These are phyloP conservation scores for Parachaetomium inaequale DNA, from an alignment of 495 filamentous ascomycete genomes.

Conservation along the genomic window DNA sequence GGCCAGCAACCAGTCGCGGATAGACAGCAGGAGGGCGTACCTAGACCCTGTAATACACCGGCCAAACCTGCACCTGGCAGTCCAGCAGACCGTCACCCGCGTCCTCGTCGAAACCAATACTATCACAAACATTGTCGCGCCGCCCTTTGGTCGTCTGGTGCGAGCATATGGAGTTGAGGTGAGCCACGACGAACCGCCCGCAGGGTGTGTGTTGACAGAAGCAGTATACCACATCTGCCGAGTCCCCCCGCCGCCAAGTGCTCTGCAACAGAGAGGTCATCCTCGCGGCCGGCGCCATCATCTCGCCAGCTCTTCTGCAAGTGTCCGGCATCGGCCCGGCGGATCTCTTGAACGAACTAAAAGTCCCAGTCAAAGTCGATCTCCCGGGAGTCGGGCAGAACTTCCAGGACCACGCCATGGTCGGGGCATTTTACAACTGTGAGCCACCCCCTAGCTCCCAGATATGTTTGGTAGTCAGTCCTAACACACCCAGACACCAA, in stretches of 20 bases:
- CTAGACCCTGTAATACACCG: constrained; percentile 41
- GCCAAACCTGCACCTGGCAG: constrained; percentile 45
- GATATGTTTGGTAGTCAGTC: not conserved
- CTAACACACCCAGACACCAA: constrained; percentile 27
- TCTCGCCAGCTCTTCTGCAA: constrained; percentile 60
- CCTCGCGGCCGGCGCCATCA: constrained; percentile 56
- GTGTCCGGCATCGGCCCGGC: constrained; percentile 58
- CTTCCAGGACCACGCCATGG: constrained; percentile 61
- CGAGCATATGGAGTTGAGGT: constrained; percentile 22
- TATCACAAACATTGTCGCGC: constrained; percentile 20
- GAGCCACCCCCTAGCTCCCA: constrained; percentile 6
- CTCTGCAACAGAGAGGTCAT: constrained; percentile 54
- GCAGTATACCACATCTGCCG: constrained; percentile 18
- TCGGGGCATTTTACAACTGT: constrained; percentile 44
- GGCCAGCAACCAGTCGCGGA: constrained; percentile 46
- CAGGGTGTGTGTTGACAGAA: not conserved
- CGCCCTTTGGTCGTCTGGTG: constrained; percentile 37
- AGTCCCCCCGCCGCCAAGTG: constrained; percentile 9
- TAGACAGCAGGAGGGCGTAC: constrained; percentile 50
- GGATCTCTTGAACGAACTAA: constrained; percentile 43
- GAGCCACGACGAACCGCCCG: not conserved
- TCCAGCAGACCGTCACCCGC: constrained; percentile 44
- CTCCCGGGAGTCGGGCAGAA: constrained; percentile 62
- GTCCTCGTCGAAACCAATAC: constrained; percentile 27
- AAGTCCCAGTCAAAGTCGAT: constrained; percentile 50